Base-by-base conservation (phyloP, 768 basidiomycete genomes). In the Megacollybia marginata region DNA sequence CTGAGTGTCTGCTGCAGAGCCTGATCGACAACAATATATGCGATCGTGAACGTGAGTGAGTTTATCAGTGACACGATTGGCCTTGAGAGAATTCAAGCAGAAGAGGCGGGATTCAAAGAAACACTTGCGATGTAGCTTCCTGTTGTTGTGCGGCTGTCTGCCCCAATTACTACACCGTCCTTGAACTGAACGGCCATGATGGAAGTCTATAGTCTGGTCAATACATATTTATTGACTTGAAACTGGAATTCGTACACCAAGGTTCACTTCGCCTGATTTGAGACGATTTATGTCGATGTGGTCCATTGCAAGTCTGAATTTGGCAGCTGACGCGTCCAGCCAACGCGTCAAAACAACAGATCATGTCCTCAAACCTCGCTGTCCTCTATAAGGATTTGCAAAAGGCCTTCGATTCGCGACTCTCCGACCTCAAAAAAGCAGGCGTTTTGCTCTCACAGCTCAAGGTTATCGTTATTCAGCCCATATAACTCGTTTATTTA, bases 101-200 rank as follows among this genome's bases (percentile, higher is more conserved):
- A 5, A 19, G 23, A 44, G 11, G 23, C 11, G 9, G 15, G 8
- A 40, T 40, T 3, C 8, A 40, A 10, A 16, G 4, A 20, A 40
- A 46, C 28, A 65, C 83, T 54, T 65, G 93, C 95, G 64, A 96
- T 95, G 69, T 96, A 98, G 70, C 84, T 85, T 56, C 95, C 96
- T 7, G 91, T 94, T 0, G 96, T 97, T 52, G 95, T 99, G 52
- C 95, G 80, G 78, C 87, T 89, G 72, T 99, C 96, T 56, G 96
- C 96, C 40, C 96, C 96, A 53, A 98, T 82, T 57, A 99, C 84
- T 52, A 99, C 96, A 35, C 96, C 96, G 31, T 82, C 83, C 33
- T 91, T 75, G 72, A 99, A 99, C 60, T 93, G 91, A 54, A 98
- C 94, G 48, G 96, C 95, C 94, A 97, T 97, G 66, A 99, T 98